Conservation (phyloP, 345 rosid species). For the Pugionium cornutum region DNA sequence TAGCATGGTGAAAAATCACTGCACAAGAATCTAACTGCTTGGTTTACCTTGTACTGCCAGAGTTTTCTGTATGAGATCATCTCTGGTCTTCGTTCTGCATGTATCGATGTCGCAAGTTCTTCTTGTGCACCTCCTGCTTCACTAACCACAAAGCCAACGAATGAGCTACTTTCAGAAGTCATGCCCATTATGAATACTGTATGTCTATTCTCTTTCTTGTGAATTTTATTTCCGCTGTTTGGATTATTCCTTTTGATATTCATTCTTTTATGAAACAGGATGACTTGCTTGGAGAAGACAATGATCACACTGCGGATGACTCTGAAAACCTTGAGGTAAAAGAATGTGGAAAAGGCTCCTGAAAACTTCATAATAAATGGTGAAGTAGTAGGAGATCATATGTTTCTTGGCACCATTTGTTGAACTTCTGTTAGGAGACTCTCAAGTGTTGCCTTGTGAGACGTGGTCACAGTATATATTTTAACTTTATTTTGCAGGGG, state of each 20-base stretch:
- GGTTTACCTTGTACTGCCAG: conserved; percentile 46
- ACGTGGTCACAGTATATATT: conserved; percentile 7
- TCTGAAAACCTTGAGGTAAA: conserved; percentile 54
- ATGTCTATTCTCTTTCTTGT: conserved; percentile 34
- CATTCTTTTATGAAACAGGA: conserved; percentile 46
- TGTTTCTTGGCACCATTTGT: background rate
- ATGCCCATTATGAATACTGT: conserved; percentile 46
- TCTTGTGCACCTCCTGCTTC: conserved; percentile 70
- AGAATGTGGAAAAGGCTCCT: conserved; percentile 5
- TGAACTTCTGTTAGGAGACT: background rate
- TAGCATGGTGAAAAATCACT: conserved; percentile 7
- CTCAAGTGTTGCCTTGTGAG: conserved; percentile 16
- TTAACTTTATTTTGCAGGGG: conserved; percentile 50
- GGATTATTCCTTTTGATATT: conserved; percentile 18
- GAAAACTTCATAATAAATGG: background rate
- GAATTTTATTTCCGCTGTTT: conserved; percentile 3
- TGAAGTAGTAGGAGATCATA: background rate
- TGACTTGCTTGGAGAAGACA: conserved; percentile 39
- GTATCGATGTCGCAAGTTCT: conserved; percentile 75
- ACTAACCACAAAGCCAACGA: conserved; percentile 59
- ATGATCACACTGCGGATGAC: conserved; percentile 41
- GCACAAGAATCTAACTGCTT: conserved; percentile 34
- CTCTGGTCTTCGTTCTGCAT: conserved; percentile 65
- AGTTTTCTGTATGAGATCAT: conserved; percentile 78
- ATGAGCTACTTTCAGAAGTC: conserved; percentile 65